Evolutionary conservation across 2,329 filamentous ascomycete species (phyloP), one percentile per base, ranked within the genome.

Genomic region (Sporothrix pallida): DNA sequence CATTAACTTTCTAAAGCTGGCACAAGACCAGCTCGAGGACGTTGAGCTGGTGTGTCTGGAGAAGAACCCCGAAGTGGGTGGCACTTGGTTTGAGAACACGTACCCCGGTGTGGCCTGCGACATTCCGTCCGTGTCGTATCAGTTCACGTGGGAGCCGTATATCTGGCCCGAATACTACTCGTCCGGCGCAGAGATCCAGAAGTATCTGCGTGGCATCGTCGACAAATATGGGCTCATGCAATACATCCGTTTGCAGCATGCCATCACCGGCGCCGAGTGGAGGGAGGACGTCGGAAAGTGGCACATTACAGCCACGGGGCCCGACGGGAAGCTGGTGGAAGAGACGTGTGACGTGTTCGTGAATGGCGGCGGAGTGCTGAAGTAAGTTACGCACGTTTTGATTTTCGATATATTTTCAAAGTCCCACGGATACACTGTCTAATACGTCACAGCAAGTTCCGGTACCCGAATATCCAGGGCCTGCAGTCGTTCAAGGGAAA

Each of bases 301-400:
- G 72, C 17, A 26, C n/a, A 17, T 74, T 12, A n/a, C 44, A 8
- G 52, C 71, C 5, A 58, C 9, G 42, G 69, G 60, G 20, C 62
- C 44, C 2, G 17, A 56, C 17, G 72, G 72, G 3, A 6, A 65
- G 50, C 10, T 23, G 2, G 26, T 71, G 4, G 42, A 52, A 20
- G 72, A 74, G 68, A 81, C 82, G 63, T 85, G 83, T 72, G 83
- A 87, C 70, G 81, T 87, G n/a, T 78, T 87, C 5, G 76, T 87
- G 71, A 86, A 86, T 17, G 71, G 50, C n/a, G 44, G 58, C 6
- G 67, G 86, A 83, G 12, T 77, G 79, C 9, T 86, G 85, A 69
- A 69, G 65, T 69, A 37, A 50, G 46, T 69, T 1, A 4, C 37
- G 31, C 31, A 7, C 31, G 31, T 10, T 62, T 15, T 23, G 9